Evolutionary conservation across 1,284 basidiomycete species (phyloP).

Genomic region (Dichomitus squalens): DNA sequence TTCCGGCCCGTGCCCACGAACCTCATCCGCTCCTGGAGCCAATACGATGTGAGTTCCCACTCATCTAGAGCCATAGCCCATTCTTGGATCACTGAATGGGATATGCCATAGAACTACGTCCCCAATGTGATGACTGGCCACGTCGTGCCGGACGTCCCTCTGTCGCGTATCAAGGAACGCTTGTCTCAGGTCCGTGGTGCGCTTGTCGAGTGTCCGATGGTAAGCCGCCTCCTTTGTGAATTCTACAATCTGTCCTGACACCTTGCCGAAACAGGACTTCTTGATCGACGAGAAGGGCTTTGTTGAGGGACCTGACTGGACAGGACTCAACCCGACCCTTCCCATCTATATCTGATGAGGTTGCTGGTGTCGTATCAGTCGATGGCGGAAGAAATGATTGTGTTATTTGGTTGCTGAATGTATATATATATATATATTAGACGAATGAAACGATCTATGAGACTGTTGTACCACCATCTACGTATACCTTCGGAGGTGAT

Average conservation of each 20-base stretch:
- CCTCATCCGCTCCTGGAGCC: slow-evolving; percentile 73
- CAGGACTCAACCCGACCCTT: slow-evolving; percentile 72
- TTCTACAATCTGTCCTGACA: background rate
- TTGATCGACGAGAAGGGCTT: slow-evolving; percentile 78
- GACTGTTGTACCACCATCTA: too few relatives aligned
- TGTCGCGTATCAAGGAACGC: slow-evolving; percentile 73
- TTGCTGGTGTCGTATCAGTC: too few relatives aligned
- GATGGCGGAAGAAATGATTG: too few relatives aligned
- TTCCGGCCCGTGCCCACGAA: slow-evolving; percentile 86
- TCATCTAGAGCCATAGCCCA: background rate
- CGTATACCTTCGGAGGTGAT: too few relatives aligned
- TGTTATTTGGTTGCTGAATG: too few relatives aligned
- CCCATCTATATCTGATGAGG: slow-evolving; percentile 78
- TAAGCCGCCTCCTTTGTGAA: slow-evolving; percentile 34
- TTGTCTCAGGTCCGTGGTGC: slow-evolving; percentile 72
- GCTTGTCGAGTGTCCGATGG: slow-evolving; percentile 78
- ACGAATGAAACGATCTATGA: too few relatives aligned
- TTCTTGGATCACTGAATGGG: slow-evolving; percentile 11
- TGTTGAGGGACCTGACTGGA: slow-evolving; percentile 72
- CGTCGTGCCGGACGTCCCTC: slow-evolving; percentile 66
- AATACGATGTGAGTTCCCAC: slow-evolving; percentile 65
- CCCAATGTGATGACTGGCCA: slow-evolving; percentile 84
- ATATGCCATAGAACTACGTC: slow-evolving; percentile 54
- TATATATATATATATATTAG: too few relatives aligned
- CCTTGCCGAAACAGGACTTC: slow-evolving; percentile 62